phyloP scores from a whole-genome alignment of 2,329 filamentous ascomycete species.

The Xylaria sp. region DNA sequence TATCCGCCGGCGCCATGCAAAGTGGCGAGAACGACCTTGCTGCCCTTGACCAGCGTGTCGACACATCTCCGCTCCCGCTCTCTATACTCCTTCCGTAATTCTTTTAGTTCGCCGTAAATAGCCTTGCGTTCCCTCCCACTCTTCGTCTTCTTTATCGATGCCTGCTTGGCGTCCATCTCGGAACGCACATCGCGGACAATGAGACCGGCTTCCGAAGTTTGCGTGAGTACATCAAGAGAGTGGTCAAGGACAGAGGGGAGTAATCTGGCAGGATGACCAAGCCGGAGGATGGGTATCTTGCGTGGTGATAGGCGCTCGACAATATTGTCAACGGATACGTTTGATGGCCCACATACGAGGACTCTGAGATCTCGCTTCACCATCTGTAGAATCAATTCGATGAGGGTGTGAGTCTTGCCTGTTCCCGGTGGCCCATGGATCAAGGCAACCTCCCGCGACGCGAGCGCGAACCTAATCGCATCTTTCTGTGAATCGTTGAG shows the following conservation, averaged over 20 bases:
- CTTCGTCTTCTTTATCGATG: constrained; percentile 86
- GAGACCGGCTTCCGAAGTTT: constrained; percentile 86
- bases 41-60: constrained; percentile 75
- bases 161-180: constrained; percentile 93
- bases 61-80: constrained; percentile 87
- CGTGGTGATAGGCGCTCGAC: constrained; percentile 89
- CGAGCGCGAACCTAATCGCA: constrained; percentile 83
- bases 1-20: constrained; percentile 90
- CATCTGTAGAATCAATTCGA: constrained; percentile 94
- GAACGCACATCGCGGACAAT: constrained; percentile 90
- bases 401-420: constrained; percentile 95
- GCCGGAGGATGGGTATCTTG: constrained; percentile 85
- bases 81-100: constrained; percentile 87
- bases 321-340: constrained; percentile 98
- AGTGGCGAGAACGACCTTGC: constrained; percentile 90
- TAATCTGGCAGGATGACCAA: constrained; percentile 92
- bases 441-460: constrained; percentile 81
- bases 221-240: constrained; percentile 89
- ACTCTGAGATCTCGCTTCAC: constrained; percentile 78
- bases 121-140: constrained; percentile 81
- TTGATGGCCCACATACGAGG: constrained; percentile 95
- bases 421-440: constrained; percentile 97
- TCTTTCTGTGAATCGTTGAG: constrained; percentile 76
- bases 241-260: constrained; percentile 89
- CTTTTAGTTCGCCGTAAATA: constrained; percentile 87